Evolutionary conservation across 108 stramenopile species (phyloP).

Genomic region (Stephanodiscus triporus): DNA sequence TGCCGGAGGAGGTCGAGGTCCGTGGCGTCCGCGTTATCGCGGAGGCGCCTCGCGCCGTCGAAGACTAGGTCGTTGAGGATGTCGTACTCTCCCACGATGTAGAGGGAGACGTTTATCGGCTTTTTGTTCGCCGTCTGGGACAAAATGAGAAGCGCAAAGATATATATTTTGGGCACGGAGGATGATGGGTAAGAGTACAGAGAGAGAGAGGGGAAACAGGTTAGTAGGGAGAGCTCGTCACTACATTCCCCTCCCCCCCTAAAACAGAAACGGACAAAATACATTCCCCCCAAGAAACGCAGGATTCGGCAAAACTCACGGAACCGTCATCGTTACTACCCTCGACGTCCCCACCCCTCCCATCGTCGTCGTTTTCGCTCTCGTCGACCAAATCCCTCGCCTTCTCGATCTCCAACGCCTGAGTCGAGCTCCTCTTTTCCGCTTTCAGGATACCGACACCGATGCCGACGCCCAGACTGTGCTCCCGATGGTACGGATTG

Average conservation of each 20-base stretch:
- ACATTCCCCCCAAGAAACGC: neutral
- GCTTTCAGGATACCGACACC: slow-evolving; percentile 18
- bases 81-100: slow-evolving; percentile 84
- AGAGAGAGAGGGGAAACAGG: neutral
- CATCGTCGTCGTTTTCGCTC: slow-evolving; percentile 9
- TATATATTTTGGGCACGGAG: too few relatives aligned
- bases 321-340: neutral
- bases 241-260: too few relatives aligned
- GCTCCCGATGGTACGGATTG: too few relatives aligned
- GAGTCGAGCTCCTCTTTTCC: slow-evolving; percentile 67
- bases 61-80: slow-evolving; percentile 85
- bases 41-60: slow-evolving; percentile 82
- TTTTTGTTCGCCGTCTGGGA: slow-evolving; percentile 57
- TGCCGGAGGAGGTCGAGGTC: slow-evolving; percentile 54
- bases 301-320: neutral
- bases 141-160: too few relatives aligned
- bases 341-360: neutral
- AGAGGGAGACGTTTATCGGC: slow-evolving; percentile 70
- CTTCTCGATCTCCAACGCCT: slow-evolving; percentile 85
- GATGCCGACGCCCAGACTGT: neutral
- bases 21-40: slow-evolving; percentile 53
- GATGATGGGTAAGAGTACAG: too few relatives aligned
- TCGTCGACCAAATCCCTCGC: slow-evolving; percentile 88
- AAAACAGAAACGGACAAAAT: too few relatives aligned
- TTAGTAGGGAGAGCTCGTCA: too few relatives aligned